Conservation (phyloP, 768 basidiomycete species). For the Rossbeevera mucosa region DNA sequence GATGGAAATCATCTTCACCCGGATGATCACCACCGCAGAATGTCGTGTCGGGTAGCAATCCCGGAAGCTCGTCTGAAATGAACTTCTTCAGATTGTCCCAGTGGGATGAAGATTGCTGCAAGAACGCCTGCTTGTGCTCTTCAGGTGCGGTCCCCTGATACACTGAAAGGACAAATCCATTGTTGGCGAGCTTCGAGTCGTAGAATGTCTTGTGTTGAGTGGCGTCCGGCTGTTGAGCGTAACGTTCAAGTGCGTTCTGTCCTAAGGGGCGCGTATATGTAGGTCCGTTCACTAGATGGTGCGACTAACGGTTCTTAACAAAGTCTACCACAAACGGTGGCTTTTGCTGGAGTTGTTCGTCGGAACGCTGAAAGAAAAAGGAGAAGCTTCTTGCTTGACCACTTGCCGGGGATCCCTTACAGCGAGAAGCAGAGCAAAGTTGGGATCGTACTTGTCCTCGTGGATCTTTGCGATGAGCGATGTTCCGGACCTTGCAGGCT, state of each 20-base stretch:
- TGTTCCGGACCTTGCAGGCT: conserved; percentile 32
- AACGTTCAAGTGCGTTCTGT: conserved; percentile 39
- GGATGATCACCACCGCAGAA: conserved; percentile 47
- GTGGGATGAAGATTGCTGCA: conserved; percentile 35
- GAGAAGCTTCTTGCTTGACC: background rate
- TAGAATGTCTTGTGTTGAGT: conserved; percentile 42
- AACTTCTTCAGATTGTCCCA: conserved; percentile 37
- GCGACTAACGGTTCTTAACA: conserved; percentile 37
- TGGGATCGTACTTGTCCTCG: conserved; percentile 45
- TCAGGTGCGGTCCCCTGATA: conserved; percentile 37
- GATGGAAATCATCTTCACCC: conserved; percentile 53
- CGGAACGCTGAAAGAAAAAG: conserved; percentile 35
- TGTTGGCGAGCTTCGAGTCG: conserved; percentile 36
- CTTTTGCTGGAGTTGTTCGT: conserved; percentile 42
- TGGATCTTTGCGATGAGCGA: conserved; percentile 40
- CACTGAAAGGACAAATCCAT: conserved; percentile 39
- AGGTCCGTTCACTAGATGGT: background rate
- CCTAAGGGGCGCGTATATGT: conserved; percentile 25
- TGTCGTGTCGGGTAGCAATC: conserved; percentile 36
- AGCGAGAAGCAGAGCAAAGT: conserved; percentile 42
- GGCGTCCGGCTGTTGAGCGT: conserved; percentile 32
- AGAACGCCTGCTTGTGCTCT: conserved; percentile 36
- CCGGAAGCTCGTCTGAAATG: conserved; percentile 38
- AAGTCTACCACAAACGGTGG: conserved; percentile 33
- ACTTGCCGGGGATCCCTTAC: conserved; percentile 23